Evolutionary conservation across 2,329 filamentous ascomycete species (phyloP).

Genomic region (Pestalotiopsis fici): DNA sequence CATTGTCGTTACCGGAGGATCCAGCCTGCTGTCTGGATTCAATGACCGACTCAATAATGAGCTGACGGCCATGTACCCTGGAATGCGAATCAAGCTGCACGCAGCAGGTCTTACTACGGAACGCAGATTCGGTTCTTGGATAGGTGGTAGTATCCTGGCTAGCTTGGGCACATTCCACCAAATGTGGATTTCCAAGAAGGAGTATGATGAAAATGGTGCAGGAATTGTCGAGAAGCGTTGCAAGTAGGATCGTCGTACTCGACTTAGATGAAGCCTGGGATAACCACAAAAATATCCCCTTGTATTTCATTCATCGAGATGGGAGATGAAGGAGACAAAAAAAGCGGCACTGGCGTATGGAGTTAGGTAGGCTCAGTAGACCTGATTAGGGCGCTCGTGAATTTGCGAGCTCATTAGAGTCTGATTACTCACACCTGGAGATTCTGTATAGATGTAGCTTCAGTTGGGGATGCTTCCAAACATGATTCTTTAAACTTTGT

Average conservation of each 20-base stretch:
- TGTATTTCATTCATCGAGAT: not conserved
- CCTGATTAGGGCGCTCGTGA: not conserved
- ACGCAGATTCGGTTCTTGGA: constrained; percentile 90
- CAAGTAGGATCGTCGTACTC: constrained; percentile 59
- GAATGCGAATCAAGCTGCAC: constrained; percentile 83
- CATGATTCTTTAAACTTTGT: not conserved
- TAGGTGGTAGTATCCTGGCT: constrained; percentile 92
- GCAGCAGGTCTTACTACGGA: constrained; percentile 85
- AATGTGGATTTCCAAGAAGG: constrained; percentile 98
- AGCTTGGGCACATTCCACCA: constrained; percentile 98
- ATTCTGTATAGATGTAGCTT: not conserved
- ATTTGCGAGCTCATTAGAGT: not conserved
- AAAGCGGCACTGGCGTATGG: constrained; percentile 1
- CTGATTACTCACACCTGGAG: not conserved
- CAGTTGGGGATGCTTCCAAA: not conserved
- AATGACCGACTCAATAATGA: constrained; percentile 88
- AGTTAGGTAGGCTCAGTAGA: not conserved
- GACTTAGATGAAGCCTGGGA: not conserved
- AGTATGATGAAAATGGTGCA: constrained; percentile 93
- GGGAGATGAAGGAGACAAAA: not conserved
- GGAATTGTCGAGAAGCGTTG: constrained; percentile 94
- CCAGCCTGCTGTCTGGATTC: constrained; percentile 86
- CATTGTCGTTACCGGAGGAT: constrained; percentile 89
- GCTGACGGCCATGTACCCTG: constrained; percentile 78
- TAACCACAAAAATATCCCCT: not conserved